Percentiles rank a stretch among this genome's conserved stretches.
phyloP scores from a whole-genome alignment of 768 basidiomycete genomes.

The Gelatoporia subvermispora region DNA sequence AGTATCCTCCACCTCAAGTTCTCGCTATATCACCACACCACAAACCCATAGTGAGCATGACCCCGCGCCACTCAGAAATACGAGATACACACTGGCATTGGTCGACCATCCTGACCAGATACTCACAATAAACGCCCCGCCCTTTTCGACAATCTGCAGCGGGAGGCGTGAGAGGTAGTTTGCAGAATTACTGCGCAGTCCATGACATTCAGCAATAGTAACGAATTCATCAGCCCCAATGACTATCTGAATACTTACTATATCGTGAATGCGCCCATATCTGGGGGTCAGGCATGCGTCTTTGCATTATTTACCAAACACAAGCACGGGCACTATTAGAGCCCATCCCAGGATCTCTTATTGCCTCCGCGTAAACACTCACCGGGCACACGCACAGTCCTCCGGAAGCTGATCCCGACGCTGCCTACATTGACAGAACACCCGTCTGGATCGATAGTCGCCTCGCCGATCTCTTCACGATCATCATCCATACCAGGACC shows the following conservation, averaged over 20 bases:
- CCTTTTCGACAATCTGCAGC: slow-evolving; percentile 14
- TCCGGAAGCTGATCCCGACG: slow-evolving; percentile 1
- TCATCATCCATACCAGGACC: not conserved
- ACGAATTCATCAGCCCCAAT: no score
- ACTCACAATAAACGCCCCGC: slow-evolving; percentile 23
- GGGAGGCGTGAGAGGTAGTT: slow-evolving; percentile 15
- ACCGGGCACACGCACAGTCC: not conserved
- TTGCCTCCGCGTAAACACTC: no score
- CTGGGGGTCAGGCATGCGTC: slow-evolving; percentile 19
- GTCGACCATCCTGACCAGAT: not conserved
- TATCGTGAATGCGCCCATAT: slow-evolving; percentile 19
- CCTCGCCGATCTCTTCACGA: not conserved
- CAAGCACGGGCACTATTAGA: no score
- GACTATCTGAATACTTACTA: slow-evolving; percentile 12
- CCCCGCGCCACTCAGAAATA: no score
- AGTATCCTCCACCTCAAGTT: no score
- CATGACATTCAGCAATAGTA: not conserved
- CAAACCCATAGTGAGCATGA: no score
- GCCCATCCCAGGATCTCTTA: no score
- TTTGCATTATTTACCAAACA: not conserved
- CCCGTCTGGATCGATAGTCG: not conserved
- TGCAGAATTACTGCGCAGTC: slow-evolving; percentile 19
- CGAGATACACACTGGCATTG: no score
- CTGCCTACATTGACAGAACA: not conserved
- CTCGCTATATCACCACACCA: no score